Conservation (phyloP, 2,329 filamentous ascomycete genomes). For the Colletotrichum sp. region DNA sequence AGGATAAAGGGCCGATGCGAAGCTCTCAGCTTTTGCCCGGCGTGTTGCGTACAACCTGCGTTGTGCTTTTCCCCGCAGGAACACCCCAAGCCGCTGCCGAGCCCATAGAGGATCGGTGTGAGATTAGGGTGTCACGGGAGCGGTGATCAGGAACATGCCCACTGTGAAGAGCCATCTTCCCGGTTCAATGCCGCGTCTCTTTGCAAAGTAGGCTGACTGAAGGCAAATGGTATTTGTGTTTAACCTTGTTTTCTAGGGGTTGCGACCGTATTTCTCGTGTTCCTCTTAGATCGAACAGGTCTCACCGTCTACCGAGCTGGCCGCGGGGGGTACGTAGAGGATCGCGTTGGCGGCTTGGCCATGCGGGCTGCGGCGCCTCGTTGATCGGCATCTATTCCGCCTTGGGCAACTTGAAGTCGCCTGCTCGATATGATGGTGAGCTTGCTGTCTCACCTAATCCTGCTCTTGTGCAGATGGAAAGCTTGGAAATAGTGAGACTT, state of each 20-base stretch:
- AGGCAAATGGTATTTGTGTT: neutral
- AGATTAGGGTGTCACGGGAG: neutral
- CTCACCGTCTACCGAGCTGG: neutral
- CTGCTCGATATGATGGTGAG: neutral
- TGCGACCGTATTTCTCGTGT: neutral
- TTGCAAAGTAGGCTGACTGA: neutral
- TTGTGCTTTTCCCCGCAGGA: neutral
- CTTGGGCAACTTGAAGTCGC: neutral
- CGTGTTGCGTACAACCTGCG: neutral
- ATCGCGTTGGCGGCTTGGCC: neutral
- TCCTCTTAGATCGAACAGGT: neutral
- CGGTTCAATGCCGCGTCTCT: neutral
- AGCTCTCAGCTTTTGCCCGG: neutral
- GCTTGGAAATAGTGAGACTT: neutral
- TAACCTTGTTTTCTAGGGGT: neutral
- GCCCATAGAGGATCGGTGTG: neutral
- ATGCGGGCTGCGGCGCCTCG: neutral
- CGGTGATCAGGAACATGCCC: neutral
- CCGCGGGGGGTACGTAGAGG: neutral
- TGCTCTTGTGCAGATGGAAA: neutral
- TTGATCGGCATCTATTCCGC: slow-evolving; percentile 11
- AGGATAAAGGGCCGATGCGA: neutral
- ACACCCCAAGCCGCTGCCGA: neutral
- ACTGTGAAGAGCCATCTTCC: neutral
- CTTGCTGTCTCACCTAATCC: neutral